Evolutionary conservation across 345 rosid species (phyloP).

Genomic region (Citrus sinensis): DVS_A1.0 CM039165.1:23284501-23285000

Average conservation of each 20-base stretch:
- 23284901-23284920: neutral
- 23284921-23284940: neutral
- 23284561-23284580: slow-evolving; percentile 13
- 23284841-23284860: slow-evolving; percentile 15
- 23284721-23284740: slow-evolving; percentile 22
- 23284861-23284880: too few relatives aligned
- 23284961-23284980: neutral
- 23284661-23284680: neutral
- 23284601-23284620: neutral
- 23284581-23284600: neutral
- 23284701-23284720: slow-evolving; percentile 18
- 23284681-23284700: slow-evolving; percentile 21
- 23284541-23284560: slow-evolving; percentile 25
- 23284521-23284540: slow-evolving; percentile 31
- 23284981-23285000: neutral
- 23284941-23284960: neutral
- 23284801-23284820: slow-evolving; percentile 25
- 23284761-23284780: slow-evolving; percentile 25
- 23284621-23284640: neutral
- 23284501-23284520: slow-evolving; percentile 36
- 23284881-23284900: neutral
- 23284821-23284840: slow-evolving; percentile 19
- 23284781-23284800: slow-evolving; percentile 18
- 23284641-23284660: neutral
- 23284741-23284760: slow-evolving; percentile 20